Conservation (phyloP, 2,329 filamentous ascomycete genomes). For the Sphaerostilbella broomeana region DNA sequence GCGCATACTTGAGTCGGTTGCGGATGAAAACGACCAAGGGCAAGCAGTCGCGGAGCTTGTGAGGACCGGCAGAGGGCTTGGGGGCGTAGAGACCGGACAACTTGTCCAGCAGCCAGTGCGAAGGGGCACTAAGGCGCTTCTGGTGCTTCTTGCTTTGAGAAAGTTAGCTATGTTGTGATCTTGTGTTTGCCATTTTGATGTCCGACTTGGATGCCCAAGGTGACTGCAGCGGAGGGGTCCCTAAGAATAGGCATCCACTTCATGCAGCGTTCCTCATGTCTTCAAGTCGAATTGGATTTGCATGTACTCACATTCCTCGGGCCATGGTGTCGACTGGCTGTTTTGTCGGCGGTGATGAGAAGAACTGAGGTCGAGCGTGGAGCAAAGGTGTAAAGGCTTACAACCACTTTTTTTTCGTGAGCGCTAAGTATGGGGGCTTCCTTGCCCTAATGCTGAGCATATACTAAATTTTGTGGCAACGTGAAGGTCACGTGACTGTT, state of each 20-base stretch:
- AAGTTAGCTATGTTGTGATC: constrained; percentile 30
- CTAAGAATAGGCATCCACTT: too few relatives aligned
- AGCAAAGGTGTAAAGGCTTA: constrained; percentile 23
- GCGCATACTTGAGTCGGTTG: constrained; percentile 96
- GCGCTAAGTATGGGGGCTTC: constrained; percentile 25
- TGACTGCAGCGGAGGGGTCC: too few relatives aligned
- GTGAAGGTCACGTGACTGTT: constrained; percentile 1
- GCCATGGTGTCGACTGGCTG: constrained; percentile 50
- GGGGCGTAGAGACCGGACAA: constrained; percentile 84
- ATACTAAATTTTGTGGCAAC: neutral
- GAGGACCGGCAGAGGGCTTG: constrained; percentile 73
- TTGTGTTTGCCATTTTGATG: too few relatives aligned
- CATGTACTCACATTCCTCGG: constrained; percentile 52
- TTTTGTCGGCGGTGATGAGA: constrained; percentile 32
- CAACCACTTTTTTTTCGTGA: constrained; percentile 29
- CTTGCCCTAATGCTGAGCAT: constrained; percentile 26
- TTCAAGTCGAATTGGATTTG: neutral
- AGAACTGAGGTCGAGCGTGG: constrained; percentile 21
- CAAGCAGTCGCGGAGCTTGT: constrained; percentile 99
- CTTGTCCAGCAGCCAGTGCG: constrained; percentile 99
- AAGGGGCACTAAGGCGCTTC: constrained; percentile 98
- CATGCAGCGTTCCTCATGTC: neutral
- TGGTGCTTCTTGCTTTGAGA: constrained; percentile 88
- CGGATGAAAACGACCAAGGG: constrained; percentile 98
- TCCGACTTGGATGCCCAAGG: too few relatives aligned